phyloP scores from a whole-genome alignment of 257 asterid species.

The Solanum peruvianum region DNA sequence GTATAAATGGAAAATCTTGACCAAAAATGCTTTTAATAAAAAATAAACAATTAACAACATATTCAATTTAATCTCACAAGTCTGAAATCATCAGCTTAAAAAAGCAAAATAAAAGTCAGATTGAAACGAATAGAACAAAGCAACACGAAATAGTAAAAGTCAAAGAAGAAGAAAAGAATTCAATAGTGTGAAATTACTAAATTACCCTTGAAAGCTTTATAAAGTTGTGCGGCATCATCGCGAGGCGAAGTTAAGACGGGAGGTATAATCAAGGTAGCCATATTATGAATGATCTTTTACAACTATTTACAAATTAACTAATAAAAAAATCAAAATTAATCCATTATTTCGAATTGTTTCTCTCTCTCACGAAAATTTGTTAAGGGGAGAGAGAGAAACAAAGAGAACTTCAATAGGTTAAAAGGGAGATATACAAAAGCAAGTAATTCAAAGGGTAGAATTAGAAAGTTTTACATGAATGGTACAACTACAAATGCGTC shows the following conservation, averaged over 20 bases:
- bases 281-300: not conserved
- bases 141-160: not conserved
- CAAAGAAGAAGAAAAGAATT: not conserved
- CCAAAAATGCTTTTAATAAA: not conserved
- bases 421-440: not conserved
- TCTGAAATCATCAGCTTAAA: not conserved
- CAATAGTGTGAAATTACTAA: not conserved
- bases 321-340: not conserved
- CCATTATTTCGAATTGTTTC: not conserved
- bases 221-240: constrained; percentile 70
- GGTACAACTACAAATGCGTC: not conserved
- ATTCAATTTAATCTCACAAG: not conserved
- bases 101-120: not conserved
- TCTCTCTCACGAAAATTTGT: not conserved
- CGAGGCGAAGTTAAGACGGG: constrained; percentile 71
- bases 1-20: not conserved
- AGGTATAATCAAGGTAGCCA: constrained; percentile 57
- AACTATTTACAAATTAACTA: not conserved
- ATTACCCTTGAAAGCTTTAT: constrained; percentile 88
- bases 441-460: not conserved
- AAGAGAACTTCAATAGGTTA: not conserved
- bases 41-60: not conserved
- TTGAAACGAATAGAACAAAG: not conserved
- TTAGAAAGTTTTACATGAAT: not conserved
- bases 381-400: not conserved